A percentile compares a stretch with the other conserved stretches of the same genome.
Conservation (phyloP, 345 rosid genomes). For the Eutrema yunnanense region DNA sequence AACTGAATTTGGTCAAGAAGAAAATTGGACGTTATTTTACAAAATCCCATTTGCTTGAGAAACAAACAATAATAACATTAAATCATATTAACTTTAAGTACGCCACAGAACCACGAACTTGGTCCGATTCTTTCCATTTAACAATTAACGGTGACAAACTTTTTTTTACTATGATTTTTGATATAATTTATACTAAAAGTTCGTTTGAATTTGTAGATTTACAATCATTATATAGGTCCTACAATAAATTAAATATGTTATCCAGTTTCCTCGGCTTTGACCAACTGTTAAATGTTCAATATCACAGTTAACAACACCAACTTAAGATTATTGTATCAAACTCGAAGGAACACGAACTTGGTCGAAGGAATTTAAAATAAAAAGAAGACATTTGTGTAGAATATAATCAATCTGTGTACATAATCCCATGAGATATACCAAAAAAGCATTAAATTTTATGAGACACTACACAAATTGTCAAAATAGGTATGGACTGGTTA, state of each 20-base stretch:
- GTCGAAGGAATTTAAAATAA: not conserved
- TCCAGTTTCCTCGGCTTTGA: not conserved
- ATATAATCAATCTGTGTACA: not conserved
- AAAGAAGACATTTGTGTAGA: not conserved
- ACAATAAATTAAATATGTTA: not conserved
- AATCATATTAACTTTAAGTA: not conserved
- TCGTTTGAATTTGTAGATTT: not conserved
- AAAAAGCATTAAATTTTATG: too few species aligned
- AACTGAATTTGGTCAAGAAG: constrained; percentile 19
- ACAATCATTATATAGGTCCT: not conserved
- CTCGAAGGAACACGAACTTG: not conserved
- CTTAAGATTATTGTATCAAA: not conserved
- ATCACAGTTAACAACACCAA: not conserved
- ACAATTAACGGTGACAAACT: not conserved
- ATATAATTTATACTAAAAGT: not conserved
- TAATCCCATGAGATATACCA: not conserved
- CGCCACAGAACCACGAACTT: constrained; percentile 10
- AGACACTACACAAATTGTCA: too few species aligned
- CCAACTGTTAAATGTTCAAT: not conserved
- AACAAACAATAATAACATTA: not conserved
- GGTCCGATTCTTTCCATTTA: constrained; percentile 7
- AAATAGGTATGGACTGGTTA: too few species aligned
- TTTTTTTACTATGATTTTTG: not conserved
- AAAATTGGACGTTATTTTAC: not conserved
- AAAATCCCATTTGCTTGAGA: not conserved